Conservation (phyloP, 768 basidiomycete genomes). For the Boletales sp. region DNA sequence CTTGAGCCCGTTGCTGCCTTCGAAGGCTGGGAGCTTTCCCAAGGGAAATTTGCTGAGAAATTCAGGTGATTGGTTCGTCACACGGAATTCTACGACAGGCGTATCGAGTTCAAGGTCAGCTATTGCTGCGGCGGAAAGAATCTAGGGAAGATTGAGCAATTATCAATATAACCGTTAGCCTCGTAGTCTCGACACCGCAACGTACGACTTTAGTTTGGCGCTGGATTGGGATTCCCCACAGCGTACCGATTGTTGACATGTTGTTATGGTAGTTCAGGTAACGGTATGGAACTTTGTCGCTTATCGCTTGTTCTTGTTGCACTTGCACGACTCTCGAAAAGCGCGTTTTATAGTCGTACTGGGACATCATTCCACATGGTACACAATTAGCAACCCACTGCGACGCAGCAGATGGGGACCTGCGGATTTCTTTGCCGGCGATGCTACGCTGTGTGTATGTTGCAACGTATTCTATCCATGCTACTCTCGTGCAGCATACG, state of each 20-base stretch:
- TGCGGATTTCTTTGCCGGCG: too few species aligned
- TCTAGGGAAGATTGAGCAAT: slow-evolving; percentile 9
- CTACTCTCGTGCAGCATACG: too few species aligned
- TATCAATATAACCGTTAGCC: neutral
- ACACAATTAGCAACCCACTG: too few species aligned
- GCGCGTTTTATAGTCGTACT: slow-evolving; percentile 9
- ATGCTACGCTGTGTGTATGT: too few species aligned
- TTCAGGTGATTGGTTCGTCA: slow-evolving; percentile 26
- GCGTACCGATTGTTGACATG: slow-evolving; percentile 26
- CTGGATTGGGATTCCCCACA: slow-evolving; percentile 22
- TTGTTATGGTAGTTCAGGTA: neutral
- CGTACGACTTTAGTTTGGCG: slow-evolving; percentile 31
- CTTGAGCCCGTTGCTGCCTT: slow-evolving; percentile 18
- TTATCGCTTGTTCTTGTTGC: neutral
- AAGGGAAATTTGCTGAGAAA: slow-evolving; percentile 28
- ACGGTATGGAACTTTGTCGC: neutral
- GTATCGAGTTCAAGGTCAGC: slow-evolving; percentile 26
- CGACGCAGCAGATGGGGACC: too few species aligned
- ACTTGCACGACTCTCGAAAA: neutral
- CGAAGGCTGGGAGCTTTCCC: slow-evolving; percentile 28
- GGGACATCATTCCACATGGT: neutral
- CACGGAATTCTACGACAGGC: slow-evolving; percentile 18
- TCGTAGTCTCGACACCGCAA: neutral
- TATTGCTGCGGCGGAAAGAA: slow-evolving; percentile 20
- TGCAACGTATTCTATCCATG: too few species aligned